Conservation (phyloP, 495 filamentous ascomycete species). For the Filosporella fistucella region DNA sequence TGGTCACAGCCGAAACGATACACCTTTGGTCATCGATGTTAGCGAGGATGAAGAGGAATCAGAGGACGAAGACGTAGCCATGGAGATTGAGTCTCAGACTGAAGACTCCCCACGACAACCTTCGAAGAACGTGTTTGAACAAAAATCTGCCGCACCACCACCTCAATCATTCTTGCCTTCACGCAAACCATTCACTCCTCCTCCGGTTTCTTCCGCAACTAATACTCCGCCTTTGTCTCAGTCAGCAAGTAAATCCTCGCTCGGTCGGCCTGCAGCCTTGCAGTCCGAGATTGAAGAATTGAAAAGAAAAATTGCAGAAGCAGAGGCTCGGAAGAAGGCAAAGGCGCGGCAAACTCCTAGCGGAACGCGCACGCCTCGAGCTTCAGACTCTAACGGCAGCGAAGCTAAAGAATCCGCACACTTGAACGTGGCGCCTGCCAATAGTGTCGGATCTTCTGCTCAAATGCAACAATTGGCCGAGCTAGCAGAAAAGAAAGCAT, state of each 20-base stretch:
- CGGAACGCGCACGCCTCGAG: slow-evolving; percentile 18
- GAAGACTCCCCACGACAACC: slow-evolving; percentile 30
- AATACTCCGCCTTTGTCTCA: slow-evolving; percentile 32
- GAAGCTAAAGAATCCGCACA: background rate
- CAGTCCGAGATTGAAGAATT: slow-evolving; percentile 67
- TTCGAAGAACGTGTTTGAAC: slow-evolving; percentile 15
- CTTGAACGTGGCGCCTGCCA: background rate
- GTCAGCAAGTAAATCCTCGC: slow-evolving; percentile 7
- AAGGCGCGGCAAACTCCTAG: slow-evolving; percentile 15
- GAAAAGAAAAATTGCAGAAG: slow-evolving; percentile 71
- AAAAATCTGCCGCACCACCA: slow-evolving; percentile 33
- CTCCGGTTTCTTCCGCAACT: slow-evolving; percentile 23
- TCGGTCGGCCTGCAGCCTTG: slow-evolving; percentile 48
- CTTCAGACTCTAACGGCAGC: background rate
- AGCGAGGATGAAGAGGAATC: slow-evolving; percentile 42
- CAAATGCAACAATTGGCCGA: slow-evolving; percentile 16
- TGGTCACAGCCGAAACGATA: slow-evolving; percentile 44
- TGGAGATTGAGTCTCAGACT: slow-evolving; percentile 29
- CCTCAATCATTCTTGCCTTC: slow-evolving; percentile 34
- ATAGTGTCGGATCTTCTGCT: slow-evolving; percentile 18
- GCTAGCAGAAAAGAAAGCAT: slow-evolving; percentile 9
- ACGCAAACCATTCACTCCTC: slow-evolving; percentile 33
- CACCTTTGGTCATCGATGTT: slow-evolving; percentile 69
- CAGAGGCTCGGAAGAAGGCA: slow-evolving; percentile 62
- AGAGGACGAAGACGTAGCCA: slow-evolving; percentile 28